These are phyloP conservation scores for Cladophialophora carrionii DNA, from an alignment of 2,329 filamentous ascomycete species.

Conservation along the genomic window DNA sequence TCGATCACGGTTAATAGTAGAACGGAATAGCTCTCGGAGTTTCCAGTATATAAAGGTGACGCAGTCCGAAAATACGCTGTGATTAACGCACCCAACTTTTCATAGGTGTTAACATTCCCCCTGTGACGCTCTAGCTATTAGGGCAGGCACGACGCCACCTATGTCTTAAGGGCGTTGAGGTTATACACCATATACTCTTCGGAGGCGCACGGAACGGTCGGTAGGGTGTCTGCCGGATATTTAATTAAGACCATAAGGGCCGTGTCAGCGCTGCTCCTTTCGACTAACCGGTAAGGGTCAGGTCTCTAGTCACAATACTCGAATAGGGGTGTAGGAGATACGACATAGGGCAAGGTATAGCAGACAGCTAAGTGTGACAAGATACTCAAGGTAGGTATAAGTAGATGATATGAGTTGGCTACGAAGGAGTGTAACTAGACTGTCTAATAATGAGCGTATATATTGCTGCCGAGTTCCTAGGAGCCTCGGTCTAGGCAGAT, in stretches of 20 bases:
- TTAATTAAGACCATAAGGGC: background rate
- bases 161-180: background rate
- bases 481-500: background rate
- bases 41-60: conserved; percentile 8
- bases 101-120: background rate
- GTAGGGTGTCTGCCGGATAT: background rate
- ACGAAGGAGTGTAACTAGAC: no score
- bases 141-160: background rate
- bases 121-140: conserved; percentile 3
- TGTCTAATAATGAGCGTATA: no score
- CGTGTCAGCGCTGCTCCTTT: no score
- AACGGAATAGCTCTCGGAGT: conserved; percentile 1
- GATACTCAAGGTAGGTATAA: no score
- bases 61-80: background rate
- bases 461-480: background rate
- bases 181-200: conserved; percentile 7
- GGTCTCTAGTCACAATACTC: no score
- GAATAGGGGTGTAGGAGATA: no score
- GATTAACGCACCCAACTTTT: background rate
- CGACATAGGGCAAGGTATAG: no score
- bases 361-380: no score
- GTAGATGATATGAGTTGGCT: no score
- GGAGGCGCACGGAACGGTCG: background rate
- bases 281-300: no score
- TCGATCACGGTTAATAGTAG: conserved; percentile 7